Base-by-base conservation (phyloP, 2,329 filamentous ascomycete genomes). In the Fusarium xyrophilum region DNA sequence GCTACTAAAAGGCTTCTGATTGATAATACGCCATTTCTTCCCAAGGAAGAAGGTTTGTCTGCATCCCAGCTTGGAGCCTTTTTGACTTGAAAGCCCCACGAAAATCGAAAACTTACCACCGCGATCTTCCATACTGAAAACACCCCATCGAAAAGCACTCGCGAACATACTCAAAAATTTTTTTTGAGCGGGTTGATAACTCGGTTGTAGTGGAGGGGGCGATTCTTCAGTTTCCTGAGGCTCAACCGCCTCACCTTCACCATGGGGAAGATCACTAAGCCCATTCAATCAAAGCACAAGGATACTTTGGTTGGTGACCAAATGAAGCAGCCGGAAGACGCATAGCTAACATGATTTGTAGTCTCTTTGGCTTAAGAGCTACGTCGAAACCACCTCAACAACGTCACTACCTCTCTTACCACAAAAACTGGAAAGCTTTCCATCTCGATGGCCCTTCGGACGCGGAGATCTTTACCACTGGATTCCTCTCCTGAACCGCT, bases 401-500 rank as follows among this genome's bases (percentile, higher is more conserved):
- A 84, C 87, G 69, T 87, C 93, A 48, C 82, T 97, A 74, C 89
- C 91, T 74, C 87, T 92, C 77, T 85, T 99, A 70, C 92, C 93
- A 71, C 82, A 87, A 73, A 88, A 91, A 71, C 90, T 99, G 69
- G 85, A 86, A 73, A 87, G 86, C 58, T 98, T 98, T 77, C 93
- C 95, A 61, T 89, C 90, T 69, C 85, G 90, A 85, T 99, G 96
- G 96, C 93, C 94, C 4, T 97, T 98, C 76, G 95, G 95, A 39
- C 89, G 95, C 78, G 96, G 96, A 64, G 96, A 99, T 78, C 84
- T 98, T 32, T 98, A 98, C 78, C 95, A 99, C 83, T 99, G 96
- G 96, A 97, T 99, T 71, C 90, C 92, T 30, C 86, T 97, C 27
- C 82, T 99, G 63, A 97, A 99, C 79, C 90, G 93, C 60, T 98